Base-by-base conservation (phyloP, 441 rosid genomes). In the Raphanus hybrid region DNA sequence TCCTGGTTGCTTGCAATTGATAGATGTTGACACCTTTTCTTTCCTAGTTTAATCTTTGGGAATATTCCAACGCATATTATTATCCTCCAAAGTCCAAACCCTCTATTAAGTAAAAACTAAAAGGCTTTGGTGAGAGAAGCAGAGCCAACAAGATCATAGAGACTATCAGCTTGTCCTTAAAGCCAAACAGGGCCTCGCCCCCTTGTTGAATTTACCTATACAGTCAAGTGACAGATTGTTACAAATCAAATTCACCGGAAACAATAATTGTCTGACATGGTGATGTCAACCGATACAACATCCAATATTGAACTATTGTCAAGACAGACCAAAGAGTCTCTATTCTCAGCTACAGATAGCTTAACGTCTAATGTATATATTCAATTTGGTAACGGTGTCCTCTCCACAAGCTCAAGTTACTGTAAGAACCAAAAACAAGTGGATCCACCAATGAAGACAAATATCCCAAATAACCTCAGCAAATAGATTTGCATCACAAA, bases 131-230 rank as follows among this genome's bases (percentile, higher is more conserved):
- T 29, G 92, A 85, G 84, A 85, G 85, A 80, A 86, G 76, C 91
- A 50, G 90, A 15, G 93, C 98, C 6, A 90, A 95, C 35, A 97
- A 94, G 78, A 91, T 91, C 70, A 88, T 95, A 23, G 97, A 98
- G 52, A 89, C 88, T 20, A 95, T 97, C 97, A 35, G 82, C 85
- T 90, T 69, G 94, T 95, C 60, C 92, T 91, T 3, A 88, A 29
- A 29, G 34, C 34, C 55, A 90, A 81, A 77, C 90, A 85, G 77
- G 91, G 86, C 52, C 50, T 75, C 11, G 74, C 65, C 34, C 83
- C 80, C 45, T 74, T 72, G 26, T 70, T 79, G 58, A 74, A 55
- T 61, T 61, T 45, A 45, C 52, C 15, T 12, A 12, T 45, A 45
- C 52, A 45, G 12, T 12, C 15, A 45, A 55, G 59, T 57, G 35